Percentiles rank a stretch among this genome's conserved stretches.
Conservation (phyloP, 805 yeast genomes). For the Pichia thaimueangensis region DNA sequence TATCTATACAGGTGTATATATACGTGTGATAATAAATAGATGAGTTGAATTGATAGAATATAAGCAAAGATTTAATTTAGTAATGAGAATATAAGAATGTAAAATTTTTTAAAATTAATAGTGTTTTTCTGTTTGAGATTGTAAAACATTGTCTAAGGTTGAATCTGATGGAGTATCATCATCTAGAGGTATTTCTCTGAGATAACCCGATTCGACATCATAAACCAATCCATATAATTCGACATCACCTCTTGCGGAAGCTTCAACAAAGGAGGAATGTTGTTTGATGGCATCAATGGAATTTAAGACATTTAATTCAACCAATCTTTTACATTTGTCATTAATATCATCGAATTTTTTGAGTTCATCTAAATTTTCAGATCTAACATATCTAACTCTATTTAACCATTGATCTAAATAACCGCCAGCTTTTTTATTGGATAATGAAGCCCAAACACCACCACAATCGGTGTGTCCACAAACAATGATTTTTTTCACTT, state of each 20-base stretch:
- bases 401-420: slow-evolving; percentile 67
- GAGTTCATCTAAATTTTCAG: slow-evolving; percentile 47
- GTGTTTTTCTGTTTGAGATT: neutral
- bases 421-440: slow-evolving; percentile 58
- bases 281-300: slow-evolving; percentile 63
- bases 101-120: too few species aligned
- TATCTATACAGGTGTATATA: too few species aligned
- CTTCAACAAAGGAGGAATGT: slow-evolving; percentile 63
- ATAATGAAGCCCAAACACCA: slow-evolving; percentile 77
- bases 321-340: slow-evolving; percentile 53
- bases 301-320: slow-evolving; percentile 67
- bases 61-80: neutral
- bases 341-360: slow-evolving; percentile 44
- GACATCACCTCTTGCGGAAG: slow-evolving; percentile 53
- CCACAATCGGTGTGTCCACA: slow-evolving; percentile 97
- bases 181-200: slow-evolving; percentile 32
- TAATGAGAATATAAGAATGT: too few species aligned
- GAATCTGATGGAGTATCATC: too few species aligned
- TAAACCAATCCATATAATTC: slow-evolving; percentile 81
- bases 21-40: too few species aligned
- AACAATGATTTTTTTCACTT: slow-evolving; percentile 73
- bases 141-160: too few species aligned
- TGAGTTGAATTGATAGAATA: too few species aligned
- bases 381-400: slow-evolving; percentile 63
- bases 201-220: slow-evolving; percentile 71